phyloP scores from a whole-genome alignment of 2,329 filamentous ascomycete species.

The Apiospora kogelbergensis region DNA sequence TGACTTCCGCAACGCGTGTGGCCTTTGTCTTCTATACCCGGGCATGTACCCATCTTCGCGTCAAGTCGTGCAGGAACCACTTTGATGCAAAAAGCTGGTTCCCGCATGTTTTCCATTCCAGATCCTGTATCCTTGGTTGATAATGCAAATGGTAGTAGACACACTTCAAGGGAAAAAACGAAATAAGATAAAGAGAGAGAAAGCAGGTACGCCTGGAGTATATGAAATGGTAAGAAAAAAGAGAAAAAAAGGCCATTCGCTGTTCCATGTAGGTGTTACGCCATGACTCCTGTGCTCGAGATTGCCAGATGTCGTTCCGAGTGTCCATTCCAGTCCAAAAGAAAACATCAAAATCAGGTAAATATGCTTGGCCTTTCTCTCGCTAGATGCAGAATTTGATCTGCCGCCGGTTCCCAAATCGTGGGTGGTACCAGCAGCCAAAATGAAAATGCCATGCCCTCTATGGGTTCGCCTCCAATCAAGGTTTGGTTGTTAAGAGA shows the following conservation, averaged over 20 bases:
- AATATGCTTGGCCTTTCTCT: neutral
- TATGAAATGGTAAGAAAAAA: neutral
- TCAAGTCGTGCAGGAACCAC: conserved; percentile 1
- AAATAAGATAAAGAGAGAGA: neutral
- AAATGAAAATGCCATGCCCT: neutral
- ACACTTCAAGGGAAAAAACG: neutral
- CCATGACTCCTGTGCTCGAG: conserved; percentile 5
- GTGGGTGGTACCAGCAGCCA: neutral
- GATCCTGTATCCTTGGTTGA: neutral
- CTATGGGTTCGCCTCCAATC: neutral
- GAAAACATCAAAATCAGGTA: too few relatives aligned
- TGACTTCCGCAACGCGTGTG: neutral
- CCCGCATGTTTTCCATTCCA: conserved; percentile 4
- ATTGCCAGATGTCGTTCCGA: conserved; percentile 2
- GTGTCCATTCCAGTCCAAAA: neutral
- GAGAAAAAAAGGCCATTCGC: too few relatives aligned
- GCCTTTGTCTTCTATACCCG: neutral
- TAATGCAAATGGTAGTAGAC: neutral
- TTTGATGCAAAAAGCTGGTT: conserved; percentile 3
- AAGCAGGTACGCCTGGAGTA: neutral
- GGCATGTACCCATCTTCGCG: conserved; percentile 2
- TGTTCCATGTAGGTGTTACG: conserved; percentile 6
- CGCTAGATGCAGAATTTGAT: neutral
- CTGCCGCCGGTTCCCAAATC: neutral
- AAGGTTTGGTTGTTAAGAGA: neutral